phyloP scores from a whole-genome alignment of 352 stramenopile species.

The Globisporangium acanthophoron region DNA sequence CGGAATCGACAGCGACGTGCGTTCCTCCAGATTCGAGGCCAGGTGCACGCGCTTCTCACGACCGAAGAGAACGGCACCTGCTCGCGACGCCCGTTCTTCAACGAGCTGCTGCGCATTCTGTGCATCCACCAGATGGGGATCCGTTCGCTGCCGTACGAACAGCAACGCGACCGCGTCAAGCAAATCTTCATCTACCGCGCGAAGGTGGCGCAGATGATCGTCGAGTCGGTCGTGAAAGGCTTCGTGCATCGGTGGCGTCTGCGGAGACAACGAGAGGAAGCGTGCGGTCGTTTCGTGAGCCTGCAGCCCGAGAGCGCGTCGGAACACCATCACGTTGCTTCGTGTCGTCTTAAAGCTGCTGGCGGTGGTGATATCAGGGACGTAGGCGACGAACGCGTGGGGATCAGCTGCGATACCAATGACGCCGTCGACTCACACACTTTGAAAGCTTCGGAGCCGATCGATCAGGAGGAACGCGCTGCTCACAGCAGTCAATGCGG shows the following conservation, averaged over 20 bases:
- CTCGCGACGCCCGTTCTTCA: slow-evolving; percentile 56
- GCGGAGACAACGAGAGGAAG: slow-evolving; percentile 2
- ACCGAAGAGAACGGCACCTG: slow-evolving; percentile 9
- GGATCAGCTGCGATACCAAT: background rate
- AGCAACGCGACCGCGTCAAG: slow-evolving; percentile 76
- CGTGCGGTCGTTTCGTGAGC: background rate
- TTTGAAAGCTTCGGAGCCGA: background rate
- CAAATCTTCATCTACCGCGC: slow-evolving; percentile 81
- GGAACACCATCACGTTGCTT: no score
- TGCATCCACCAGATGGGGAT: slow-evolving; percentile 83
- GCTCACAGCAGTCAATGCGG: background rate
- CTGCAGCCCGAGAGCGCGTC: background rate
- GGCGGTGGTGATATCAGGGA: background rate
- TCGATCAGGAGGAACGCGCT: background rate
- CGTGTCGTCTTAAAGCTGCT: background rate
- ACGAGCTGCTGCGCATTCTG: slow-evolving; percentile 64
- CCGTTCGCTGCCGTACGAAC: slow-evolving; percentile 69
- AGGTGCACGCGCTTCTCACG: slow-evolving; percentile 51
- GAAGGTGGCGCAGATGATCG: slow-evolving; percentile 72
- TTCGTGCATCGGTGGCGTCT: slow-evolving; percentile 43
- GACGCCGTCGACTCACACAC: background rate
- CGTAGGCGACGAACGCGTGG: background rate
- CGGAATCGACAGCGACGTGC: slow-evolving; percentile 30
- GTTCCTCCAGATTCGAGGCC: slow-evolving; percentile 66
- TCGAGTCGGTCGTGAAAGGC: slow-evolving; percentile 59